Evolutionary conservation across 2,329 filamentous ascomycete species (phyloP).

Genomic region (Septoria petroselini): DNA sequence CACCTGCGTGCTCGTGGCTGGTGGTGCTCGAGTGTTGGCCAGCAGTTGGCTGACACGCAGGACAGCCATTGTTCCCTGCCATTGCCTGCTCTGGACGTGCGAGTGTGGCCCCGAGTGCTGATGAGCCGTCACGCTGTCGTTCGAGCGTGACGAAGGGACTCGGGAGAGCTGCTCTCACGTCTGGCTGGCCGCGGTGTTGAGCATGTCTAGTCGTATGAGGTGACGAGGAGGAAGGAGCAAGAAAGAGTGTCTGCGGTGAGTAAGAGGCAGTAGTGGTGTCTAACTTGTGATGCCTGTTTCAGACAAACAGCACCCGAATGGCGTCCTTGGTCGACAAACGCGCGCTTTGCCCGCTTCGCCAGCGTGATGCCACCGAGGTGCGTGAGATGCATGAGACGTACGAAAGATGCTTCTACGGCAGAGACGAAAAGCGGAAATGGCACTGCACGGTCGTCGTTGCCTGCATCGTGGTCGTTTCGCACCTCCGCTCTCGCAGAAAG

Average conservation of each 20-base stretch:
- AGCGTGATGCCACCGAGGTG: constrained; percentile 7
- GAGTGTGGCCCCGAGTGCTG: constrained; percentile 25
- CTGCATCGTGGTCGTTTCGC: not conserved
- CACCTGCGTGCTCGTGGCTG: constrained; percentile 14
- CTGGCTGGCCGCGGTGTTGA: not conserved
- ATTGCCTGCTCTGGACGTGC: constrained; percentile 29
- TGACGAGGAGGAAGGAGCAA: constrained; percentile 7
- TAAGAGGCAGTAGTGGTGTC: too few species aligned
- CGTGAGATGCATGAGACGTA: not conserved
- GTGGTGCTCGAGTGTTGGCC: constrained; percentile 16
- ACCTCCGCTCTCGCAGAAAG: not conserved
- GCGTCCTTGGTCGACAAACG: constrained; percentile 23
- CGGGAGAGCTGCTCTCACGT: not conserved
- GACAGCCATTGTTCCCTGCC: constrained; percentile 27
- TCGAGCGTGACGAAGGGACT: too few species aligned
- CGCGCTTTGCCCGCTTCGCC: not conserved
- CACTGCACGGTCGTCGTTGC: not conserved
- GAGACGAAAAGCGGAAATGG: not conserved
- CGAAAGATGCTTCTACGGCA: not conserved
- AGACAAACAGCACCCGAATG: constrained; percentile 17
- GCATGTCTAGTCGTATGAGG: not conserved
- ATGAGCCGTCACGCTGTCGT: not conserved
- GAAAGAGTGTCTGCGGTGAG: constrained; percentile 10
- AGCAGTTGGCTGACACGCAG: constrained; percentile 21
- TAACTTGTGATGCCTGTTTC: constrained; percentile 18